Conservation (phyloP, 148 eudicot species). For the Camellia sinensis region DNA sequence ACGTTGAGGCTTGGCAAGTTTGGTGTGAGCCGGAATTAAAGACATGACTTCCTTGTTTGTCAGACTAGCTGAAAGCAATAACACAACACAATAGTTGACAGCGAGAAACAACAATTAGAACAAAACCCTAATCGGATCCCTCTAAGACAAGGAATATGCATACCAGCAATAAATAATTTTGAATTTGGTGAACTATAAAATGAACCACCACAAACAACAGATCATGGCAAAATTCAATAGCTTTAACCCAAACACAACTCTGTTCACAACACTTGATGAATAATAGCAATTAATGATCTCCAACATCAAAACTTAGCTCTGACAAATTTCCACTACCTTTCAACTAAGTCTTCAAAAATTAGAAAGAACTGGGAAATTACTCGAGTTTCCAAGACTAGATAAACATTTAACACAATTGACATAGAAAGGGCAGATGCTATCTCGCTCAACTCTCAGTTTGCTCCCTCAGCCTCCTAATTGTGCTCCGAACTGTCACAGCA, state of each 20-base stretch:
- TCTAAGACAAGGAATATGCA: not conserved
- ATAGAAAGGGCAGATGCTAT: not conserved
- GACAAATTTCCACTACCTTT: not conserved
- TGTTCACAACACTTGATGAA: not conserved
- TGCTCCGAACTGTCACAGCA: conserved; percentile 85
- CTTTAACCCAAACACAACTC: not conserved
- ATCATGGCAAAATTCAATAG: not conserved
- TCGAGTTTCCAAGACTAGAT: not conserved
- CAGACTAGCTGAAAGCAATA: too few species aligned
- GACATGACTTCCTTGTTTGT: too few species aligned
- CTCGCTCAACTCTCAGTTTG: conserved; percentile 60
- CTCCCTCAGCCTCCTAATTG: conserved; percentile 84
- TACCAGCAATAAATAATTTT: not conserved
- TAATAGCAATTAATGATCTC: not conserved
- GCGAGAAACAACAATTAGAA: too few species aligned
- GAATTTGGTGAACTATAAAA: not conserved
- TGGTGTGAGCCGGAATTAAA: too few species aligned
- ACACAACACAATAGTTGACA: too few species aligned
- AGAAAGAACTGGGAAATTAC: not conserved
- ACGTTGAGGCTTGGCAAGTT: too few species aligned
- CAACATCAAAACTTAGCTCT: not conserved
- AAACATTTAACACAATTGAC: not conserved
- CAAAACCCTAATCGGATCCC: not conserved
- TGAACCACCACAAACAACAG: not conserved
- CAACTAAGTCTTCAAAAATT: not conserved